Evolutionary conservation across 2,329 filamentous ascomycete species (phyloP), one percentile per base, ranked within the genome.

Genomic region (Cadophora malorum): DNA sequence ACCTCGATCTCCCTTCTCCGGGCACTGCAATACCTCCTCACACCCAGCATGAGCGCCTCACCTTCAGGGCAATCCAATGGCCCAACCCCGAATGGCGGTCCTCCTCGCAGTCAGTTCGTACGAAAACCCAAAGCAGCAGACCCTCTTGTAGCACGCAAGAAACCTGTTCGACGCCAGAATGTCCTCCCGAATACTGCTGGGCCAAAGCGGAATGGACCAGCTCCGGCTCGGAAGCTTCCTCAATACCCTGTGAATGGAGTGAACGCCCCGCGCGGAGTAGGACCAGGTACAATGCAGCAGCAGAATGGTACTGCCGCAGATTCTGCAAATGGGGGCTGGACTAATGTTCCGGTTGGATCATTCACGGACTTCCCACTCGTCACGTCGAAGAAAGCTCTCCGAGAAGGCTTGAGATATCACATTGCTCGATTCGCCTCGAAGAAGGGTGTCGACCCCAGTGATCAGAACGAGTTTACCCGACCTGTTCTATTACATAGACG

Each of bases 401-500:
- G 92, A 66, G 91, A 96, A 73, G 92, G 91, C 6, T 82, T 97
- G 68, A 91, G 95, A 60, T 90, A 94, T 76, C 96, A 99, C 77
- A 87, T 97, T 70, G 94, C 97, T 84, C 90, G 92, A 73, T 89
- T 99, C 66, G 72, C 76, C 6, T 74, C 73, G 23, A 83, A 83
- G 70, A 90, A 91, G 73, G 85, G 89, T 38, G 84, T 93, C 69
- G 90, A 98, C 76, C 86, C 88, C 1, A 83, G 83, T 31, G 81
- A 90, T 73, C 90, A 95, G 72, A 83, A 89, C 6, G 89, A 96
- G 63, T 99, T 98, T 77, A 91, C 92, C 21, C 88, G 94, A 33
- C 96, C 96, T 0, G 92, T 98, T 38, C 90, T 93, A 47, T 83
- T 99, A 47, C 94, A 98, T 77, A 90, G 96, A 70, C 91, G 96